Percentiles rank a stretch among this genome's conserved stretches.
phyloP scores from a whole-genome alignment of 345 rosid species.

The Salix dunnii region DNA sequence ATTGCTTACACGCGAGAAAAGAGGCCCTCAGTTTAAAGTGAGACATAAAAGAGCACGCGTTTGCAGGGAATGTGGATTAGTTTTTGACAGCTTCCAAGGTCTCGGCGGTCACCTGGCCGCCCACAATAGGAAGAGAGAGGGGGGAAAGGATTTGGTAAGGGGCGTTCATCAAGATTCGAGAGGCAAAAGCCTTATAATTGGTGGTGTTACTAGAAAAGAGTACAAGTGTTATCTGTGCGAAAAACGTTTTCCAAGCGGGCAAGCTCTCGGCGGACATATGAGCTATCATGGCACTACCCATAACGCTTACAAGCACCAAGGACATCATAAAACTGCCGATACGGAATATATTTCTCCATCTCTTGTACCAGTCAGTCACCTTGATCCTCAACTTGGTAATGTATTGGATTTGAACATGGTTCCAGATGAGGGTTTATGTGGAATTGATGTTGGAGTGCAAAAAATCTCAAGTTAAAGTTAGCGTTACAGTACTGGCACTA shows the following conservation, averaged over 20 bases:
- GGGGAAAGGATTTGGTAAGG: neutral
- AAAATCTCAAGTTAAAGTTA: too few species aligned
- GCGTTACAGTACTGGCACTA: too few species aligned
- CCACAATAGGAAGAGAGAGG: neutral
- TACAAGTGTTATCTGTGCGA: slow-evolving; percentile 33
- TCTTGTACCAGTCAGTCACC: too few species aligned
- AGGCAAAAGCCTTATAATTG: neutral
- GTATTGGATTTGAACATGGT: too few species aligned
- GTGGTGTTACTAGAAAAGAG: neutral
- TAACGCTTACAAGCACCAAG: too few species aligned
- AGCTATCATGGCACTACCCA: too few species aligned
- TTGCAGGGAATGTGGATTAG: neutral
- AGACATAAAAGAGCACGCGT: too few species aligned
- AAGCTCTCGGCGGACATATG: slow-evolving; percentile 55
- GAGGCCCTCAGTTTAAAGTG: neutral
- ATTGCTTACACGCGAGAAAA: neutral
- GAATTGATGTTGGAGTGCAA: too few species aligned
- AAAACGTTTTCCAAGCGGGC: slow-evolving; percentile 39
- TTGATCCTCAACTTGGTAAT: too few species aligned
- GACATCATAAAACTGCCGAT: too few species aligned
- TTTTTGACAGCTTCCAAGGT: neutral
- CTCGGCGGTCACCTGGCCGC: neutral
- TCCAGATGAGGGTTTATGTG: too few species aligned
- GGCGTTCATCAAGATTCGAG: neutral
- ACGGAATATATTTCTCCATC: too few species aligned